Evolutionary conservation across 768 basidiomycete genomes (phyloP).

Genomic region (Trametes punicea): DNA sequence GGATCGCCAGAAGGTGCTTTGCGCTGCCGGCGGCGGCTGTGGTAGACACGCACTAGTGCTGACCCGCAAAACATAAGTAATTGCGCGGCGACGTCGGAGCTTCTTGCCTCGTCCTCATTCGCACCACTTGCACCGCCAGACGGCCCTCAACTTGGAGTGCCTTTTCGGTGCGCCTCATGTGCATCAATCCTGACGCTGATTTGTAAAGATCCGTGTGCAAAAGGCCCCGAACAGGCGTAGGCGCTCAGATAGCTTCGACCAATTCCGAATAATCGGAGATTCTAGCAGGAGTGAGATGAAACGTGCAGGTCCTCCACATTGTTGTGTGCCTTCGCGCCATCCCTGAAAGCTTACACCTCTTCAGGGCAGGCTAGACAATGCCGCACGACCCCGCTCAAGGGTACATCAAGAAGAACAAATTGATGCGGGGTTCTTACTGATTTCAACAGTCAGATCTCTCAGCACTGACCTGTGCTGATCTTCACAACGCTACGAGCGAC

Average conservation of each 20-base stretch:
- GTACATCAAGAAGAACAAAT: not conserved
- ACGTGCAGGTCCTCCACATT: constrained; percentile 8
- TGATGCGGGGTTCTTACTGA: not conserved
- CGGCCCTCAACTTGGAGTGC: not conserved
- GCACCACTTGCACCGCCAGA: constrained; percentile 21
- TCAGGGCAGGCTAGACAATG: constrained; percentile 5
- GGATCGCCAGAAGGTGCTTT: constrained; percentile 10
- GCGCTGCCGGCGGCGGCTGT: constrained; percentile 5
- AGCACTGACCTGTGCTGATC: not conserved
- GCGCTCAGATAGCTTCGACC: constrained; percentile 13
- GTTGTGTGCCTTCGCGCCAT: constrained; percentile 2
- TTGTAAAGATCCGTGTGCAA: constrained; percentile 15
- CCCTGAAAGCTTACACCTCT: not conserved
- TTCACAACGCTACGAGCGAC: not conserved
- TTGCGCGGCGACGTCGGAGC: constrained; percentile 6
- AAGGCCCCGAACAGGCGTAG: not conserved
- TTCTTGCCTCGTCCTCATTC: not conserved
- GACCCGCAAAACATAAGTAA: not conserved
- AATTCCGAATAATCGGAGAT: constrained; percentile 4
- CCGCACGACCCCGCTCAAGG: constrained; percentile 4
- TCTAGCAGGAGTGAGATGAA: constrained; percentile 1
- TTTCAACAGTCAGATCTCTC: constrained; percentile 2
- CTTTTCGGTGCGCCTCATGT: not conserved
- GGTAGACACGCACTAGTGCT: not conserved
- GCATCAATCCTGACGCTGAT: constrained; percentile 10